Evolutionary conservation across 2,329 filamentous ascomycete species (phyloP).

Genomic region (Alternaria sp.): DNA sequence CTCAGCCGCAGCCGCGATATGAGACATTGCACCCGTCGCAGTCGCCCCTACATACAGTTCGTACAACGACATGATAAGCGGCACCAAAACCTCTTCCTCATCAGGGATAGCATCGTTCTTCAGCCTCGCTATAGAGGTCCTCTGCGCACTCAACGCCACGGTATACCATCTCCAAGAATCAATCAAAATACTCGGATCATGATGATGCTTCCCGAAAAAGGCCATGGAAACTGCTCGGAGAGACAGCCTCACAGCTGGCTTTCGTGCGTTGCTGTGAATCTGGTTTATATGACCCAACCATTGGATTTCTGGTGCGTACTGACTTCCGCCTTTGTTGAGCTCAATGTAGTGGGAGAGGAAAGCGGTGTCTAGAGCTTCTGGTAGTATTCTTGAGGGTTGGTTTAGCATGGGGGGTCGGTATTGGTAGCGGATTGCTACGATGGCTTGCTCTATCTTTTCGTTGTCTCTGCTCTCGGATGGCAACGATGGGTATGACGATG

Average conservation of each 20-base stretch:
- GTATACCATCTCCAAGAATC: slow-evolving; percentile 45
- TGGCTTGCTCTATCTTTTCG: slow-evolving; percentile 24
- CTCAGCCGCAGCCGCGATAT: slow-evolving; percentile 34
- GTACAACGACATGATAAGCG: slow-evolving; percentile 39
- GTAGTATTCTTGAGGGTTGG: slow-evolving; percentile 32
- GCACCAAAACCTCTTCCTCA: slow-evolving; percentile 39
- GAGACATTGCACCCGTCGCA: slow-evolving; percentile 36
- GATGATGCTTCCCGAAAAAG: slow-evolving; percentile 39
- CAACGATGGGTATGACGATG: not conserved
- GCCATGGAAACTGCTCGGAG: slow-evolving; percentile 44
- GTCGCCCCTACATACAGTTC: slow-evolving; percentile 41
- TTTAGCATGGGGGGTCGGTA: slow-evolving; percentile 31
- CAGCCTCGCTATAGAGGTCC: slow-evolving; percentile 23
- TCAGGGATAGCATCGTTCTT: slow-evolving; percentile 31
- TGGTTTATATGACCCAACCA: slow-evolving; percentile 35
- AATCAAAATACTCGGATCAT: slow-evolving; percentile 36
- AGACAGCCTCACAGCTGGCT: slow-evolving; percentile 36
- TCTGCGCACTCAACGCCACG: slow-evolving; percentile 33
- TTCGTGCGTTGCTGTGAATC: slow-evolving; percentile 24
- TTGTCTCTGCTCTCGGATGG: slow-evolving; percentile 1
- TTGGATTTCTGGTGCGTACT: slow-evolving; percentile 30
- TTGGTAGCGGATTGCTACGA: slow-evolving; percentile 32
- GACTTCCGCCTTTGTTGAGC: slow-evolving; percentile 26
- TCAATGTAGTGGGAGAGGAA: slow-evolving; percentile 43
- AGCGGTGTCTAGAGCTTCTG: slow-evolving; percentile 34